These are phyloP conservation scores for Colletotrichum paranaense DNA, from an alignment of 2,329 filamentous ascomycete genomes.

Conservation along the genomic window DNA sequence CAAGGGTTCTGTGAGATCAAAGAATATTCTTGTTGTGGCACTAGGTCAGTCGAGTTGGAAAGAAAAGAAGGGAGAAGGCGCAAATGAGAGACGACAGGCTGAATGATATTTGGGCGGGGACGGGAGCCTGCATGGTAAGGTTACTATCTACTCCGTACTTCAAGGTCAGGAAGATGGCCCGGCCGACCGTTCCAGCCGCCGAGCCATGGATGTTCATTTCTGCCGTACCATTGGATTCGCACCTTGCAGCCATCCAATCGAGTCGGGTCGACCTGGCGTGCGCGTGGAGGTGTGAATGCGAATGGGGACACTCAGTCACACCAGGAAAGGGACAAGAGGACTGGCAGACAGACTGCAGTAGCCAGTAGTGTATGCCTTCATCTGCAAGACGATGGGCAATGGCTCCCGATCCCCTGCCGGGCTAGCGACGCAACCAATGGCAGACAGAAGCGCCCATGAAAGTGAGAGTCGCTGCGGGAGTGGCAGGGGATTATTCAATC, in stretches of 20 bases:
- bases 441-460: slow-evolving; percentile 18
- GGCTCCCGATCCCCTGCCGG: slow-evolving; percentile 3
- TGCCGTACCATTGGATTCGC: slow-evolving; percentile 21
- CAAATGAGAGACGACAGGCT: neutral
- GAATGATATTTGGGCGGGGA: slow-evolving; percentile 28
- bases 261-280: neutral
- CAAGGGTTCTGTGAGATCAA: neutral
- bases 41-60: neutral
- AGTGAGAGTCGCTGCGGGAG: slow-evolving; percentile 31
- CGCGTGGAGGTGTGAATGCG: neutral
- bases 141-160: too few relatives aligned
- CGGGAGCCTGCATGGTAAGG: neutral
- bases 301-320: neutral
- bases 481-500: neutral
- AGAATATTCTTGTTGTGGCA: neutral
- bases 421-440: slow-evolving; percentile 17
- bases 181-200: slow-evolving; percentile 30
- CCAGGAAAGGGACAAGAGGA: neutral
- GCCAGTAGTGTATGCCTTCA: neutral
- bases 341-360: neutral
- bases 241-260: slow-evolving; percentile 35
- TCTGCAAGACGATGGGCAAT: slow-evolving; percentile 5
- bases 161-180: neutral
- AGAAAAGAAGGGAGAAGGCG: slow-evolving; percentile 31
- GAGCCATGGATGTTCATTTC: neutral